Conservation (phyloP, 257 asterid genomes). For the Solanum habrochaites region DNA sequence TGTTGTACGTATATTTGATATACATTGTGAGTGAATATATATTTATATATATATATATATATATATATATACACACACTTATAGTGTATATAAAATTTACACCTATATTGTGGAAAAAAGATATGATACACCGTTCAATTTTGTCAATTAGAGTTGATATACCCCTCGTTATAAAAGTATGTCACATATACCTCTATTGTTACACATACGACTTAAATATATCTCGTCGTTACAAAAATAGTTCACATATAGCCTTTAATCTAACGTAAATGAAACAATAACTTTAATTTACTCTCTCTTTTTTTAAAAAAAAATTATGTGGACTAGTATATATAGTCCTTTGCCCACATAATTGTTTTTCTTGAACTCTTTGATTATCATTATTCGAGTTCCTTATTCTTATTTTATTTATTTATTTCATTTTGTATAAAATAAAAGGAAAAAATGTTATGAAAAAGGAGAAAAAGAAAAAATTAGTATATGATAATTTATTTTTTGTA, state of each 20-base stretch:
- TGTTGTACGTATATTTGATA: too few species aligned
- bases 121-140: neutral
- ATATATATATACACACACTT: too few species aligned
- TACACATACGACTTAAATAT: neutral
- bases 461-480: too few species aligned
- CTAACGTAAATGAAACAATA: too few species aligned
- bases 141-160: neutral
- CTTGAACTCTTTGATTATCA: neutral
- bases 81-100: neutral
- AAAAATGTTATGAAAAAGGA: neutral
- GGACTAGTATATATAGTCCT: neutral
- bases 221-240: neutral
- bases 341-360: neutral
- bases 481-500: too few species aligned
- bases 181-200: neutral
- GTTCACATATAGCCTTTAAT: neutral
- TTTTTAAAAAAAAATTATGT: too few species aligned
- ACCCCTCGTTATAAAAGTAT: too few species aligned
- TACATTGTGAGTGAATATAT: too few species aligned
- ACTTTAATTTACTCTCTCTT: too few species aligned
- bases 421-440: neutral
- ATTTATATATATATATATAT: too few species aligned
- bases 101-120: neutral
- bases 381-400: neutral
- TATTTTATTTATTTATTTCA: too few species aligned